Percentiles rank a stretch among this genome's conserved stretches.
These are phyloP conservation scores for Galerina marginata DNA, from an alignment of 768 basidiomycete genomes.

Conservation along the genomic window DNA sequence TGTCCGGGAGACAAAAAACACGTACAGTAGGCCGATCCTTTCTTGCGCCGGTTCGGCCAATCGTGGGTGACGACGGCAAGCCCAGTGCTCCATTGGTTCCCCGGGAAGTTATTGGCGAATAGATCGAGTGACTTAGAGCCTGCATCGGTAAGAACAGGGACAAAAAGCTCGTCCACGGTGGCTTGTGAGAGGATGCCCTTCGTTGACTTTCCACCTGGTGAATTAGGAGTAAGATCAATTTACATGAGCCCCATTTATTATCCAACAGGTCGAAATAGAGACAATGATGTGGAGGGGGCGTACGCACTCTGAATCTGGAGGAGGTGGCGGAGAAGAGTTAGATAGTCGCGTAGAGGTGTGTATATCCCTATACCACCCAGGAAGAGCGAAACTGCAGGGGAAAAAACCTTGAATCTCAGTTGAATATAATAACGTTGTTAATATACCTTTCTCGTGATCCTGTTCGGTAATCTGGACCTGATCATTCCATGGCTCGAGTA, in stretches of 20 bases:
- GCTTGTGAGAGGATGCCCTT: constrained; percentile 25
- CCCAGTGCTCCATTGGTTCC: constrained; percentile 26
- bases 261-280: not conserved
- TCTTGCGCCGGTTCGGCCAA: constrained; percentile 29
- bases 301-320: constrained; percentile 33
- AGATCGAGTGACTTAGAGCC: constrained; percentile 8
- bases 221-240: too few species aligned
- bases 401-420: not conserved
- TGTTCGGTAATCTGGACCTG: constrained; percentile 28
- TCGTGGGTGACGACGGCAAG: constrained; percentile 29
- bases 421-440: not conserved
- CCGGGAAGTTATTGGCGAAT: constrained; percentile 2
- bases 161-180: constrained; percentile 24
- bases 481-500: constrained; percentile 21
- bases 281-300: not conserved
- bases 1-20: not conserved
- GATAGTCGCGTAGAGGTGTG: constrained; percentile 34
- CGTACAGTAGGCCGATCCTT: constrained; percentile 35
- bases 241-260: not conserved
- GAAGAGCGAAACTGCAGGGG: constrained; percentile 23
- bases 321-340: constrained; percentile 37
- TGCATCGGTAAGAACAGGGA: constrained; percentile 15
- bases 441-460: constrained; percentile 31
- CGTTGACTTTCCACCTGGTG: constrained; percentile 13
- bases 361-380: constrained; percentile 37